Percentiles rank a stretch among this genome's conserved stretches.
phyloP scores from a whole-genome alignment of 306 rosid species.

The Quercus berberidifolia region DNA sequence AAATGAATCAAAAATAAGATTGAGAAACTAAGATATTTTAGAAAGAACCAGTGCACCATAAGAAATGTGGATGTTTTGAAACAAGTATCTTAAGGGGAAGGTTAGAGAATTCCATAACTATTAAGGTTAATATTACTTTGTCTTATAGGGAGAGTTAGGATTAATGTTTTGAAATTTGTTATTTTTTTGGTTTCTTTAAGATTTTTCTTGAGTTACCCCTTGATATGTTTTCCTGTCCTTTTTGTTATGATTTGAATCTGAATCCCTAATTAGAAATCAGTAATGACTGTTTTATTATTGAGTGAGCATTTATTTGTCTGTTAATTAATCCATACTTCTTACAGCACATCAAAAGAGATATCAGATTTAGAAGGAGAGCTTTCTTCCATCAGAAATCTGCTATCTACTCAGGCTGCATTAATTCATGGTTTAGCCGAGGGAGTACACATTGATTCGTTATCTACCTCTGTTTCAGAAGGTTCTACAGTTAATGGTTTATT shows the following conservation, averaged over 20 bases:
- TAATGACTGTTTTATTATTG: not conserved
- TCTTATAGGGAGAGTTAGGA: not conserved
- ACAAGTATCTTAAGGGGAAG: not conserved
- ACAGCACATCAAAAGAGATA: slow-evolving; percentile 96
- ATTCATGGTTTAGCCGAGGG: slow-evolving; percentile 98
- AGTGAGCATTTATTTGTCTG: not conserved
- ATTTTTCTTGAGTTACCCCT: not conserved
- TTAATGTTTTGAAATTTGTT: not conserved
- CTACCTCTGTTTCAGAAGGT: slow-evolving; percentile 52
- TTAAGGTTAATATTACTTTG: not conserved
- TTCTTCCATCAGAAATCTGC: slow-evolving; percentile 90
- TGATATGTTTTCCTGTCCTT: not conserved
- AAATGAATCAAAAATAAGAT: not conserved
- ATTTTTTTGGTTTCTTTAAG: not conserved
- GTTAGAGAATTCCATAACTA: not conserved
- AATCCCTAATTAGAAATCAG: not conserved
- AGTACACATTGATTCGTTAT: slow-evolving; percentile 57
- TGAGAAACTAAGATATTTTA: not conserved
- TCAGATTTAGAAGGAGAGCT: slow-evolving; percentile 97
- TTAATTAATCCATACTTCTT: slow-evolving; percentile 33
- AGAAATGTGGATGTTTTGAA: not conserved
- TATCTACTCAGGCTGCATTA: slow-evolving; percentile 92
- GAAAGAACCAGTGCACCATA: not conserved
- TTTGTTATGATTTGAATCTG: not conserved
- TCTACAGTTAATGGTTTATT: slow-evolving; percentile 33